Percentiles rank a stretch among this genome's conserved stretches.
Conservation (phyloP, 495 filamentous ascomycete species). For the Evernia prunastri region DNA sequence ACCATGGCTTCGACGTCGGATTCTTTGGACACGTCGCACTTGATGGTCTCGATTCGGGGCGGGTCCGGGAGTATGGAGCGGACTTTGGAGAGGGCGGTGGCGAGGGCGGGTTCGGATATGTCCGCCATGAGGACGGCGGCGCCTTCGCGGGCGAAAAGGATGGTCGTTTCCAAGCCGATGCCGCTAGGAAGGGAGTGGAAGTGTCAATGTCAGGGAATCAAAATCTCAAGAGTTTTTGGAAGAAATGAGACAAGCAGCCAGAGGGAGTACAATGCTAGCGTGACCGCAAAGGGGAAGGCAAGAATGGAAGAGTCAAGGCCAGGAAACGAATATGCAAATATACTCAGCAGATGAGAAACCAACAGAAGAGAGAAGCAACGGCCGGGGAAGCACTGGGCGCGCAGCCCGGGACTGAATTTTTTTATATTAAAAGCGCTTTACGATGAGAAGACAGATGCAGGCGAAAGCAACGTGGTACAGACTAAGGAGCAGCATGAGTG, state of each 20-base stretch:
- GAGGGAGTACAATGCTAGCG: too few relatives aligned
- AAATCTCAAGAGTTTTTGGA: too few relatives aligned
- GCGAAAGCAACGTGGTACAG: not conserved
- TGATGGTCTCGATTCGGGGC: slow-evolving; percentile 52
- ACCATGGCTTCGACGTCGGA: slow-evolving; percentile 62
- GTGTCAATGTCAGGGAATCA: not conserved
- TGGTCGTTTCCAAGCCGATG: slow-evolving; percentile 90
- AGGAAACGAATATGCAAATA: not conserved
- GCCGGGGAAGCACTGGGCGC: not conserved
- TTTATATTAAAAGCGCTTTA: not conserved
- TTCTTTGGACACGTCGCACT: slow-evolving; percentile 67
- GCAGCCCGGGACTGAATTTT: too few relatives aligned
- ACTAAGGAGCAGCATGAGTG: not conserved
- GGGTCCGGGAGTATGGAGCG: slow-evolving; percentile 58
- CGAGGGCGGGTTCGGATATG: slow-evolving; percentile 65
- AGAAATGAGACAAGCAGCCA: too few relatives aligned
- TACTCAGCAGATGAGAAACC: not conserved
- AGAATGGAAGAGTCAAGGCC: not conserved
- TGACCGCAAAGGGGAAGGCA: too few relatives aligned
- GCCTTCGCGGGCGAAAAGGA: slow-evolving; percentile 87
- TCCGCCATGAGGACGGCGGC: slow-evolving; percentile 83
- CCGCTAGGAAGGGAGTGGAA: slow-evolving; percentile 48
- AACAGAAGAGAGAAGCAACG: not conserved
- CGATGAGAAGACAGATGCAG: not conserved
- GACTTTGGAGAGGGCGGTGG: slow-evolving; percentile 61